Evolutionary conservation across 2,329 filamentous ascomycete genomes (phyloP), one percentile per base, ranked within the genome.

Genomic region (Sphaerostilbella broomeana): DNA sequence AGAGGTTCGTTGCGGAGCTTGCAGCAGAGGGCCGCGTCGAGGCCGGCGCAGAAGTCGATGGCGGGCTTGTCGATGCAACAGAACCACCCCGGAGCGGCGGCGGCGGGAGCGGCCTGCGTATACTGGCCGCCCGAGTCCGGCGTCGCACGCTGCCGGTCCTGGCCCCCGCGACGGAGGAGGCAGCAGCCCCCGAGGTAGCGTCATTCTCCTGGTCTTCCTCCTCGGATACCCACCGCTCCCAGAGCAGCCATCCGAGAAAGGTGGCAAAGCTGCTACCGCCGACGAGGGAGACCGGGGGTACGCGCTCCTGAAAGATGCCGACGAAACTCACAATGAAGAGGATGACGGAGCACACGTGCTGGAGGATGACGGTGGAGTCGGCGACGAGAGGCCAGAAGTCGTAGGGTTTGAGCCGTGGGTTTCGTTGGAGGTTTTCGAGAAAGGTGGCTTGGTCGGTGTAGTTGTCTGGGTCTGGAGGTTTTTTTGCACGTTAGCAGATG

Each of bases 371-470:
- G 3, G 90, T 95, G 11, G 86, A 90, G 60, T 97, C 90, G 42
- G 87, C 86, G 35, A 97, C 88, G 22, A 98, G 73, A 7, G 89
- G 87, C 90, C 92, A 98, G 63, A 98, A 98, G 56, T 97, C 89
- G 62, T 98, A 98, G 0, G 90, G 90, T 50, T 92, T 84, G 37
- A 97, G 75, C 27, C 89, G 81, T 4, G 90, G 90, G 60, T 98
- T 98, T 33, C 89, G 79, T 62, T 98, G 90, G 13, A 98, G 77
- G 53, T 94, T 88, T 57, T 95, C 90, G 50, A 98, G 81, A 54
- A 98, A 98, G 2, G 92, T 97, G 44, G 86, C 86, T 58, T 92
- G 88, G 59, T 98, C 92, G 27, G 92, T 97, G 60, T 97, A 97
- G 62, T 98, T 98, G 62, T 98, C 92, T n/a, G 92, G 89, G 58